Conservation (phyloP, 768 basidiomycete species). For the Russula sp. region DNA sequence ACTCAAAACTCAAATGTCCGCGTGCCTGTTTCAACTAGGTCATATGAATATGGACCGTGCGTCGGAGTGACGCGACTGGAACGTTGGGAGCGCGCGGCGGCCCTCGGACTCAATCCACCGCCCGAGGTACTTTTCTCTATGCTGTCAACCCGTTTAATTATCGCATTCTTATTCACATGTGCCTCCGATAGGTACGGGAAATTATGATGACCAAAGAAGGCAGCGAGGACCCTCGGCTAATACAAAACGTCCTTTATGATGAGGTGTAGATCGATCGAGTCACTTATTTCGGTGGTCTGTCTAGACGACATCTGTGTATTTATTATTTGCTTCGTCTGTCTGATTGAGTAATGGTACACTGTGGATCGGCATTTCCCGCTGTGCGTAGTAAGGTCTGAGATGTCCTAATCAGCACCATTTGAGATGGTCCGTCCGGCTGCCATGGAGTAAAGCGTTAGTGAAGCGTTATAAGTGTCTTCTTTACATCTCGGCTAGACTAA, state of each 20-base stretch:
- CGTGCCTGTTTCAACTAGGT: slow-evolving; percentile 42
- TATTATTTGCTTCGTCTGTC: no score
- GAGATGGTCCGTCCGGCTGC: background rate
- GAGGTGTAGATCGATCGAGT: slow-evolving; percentile 18
- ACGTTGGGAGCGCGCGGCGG: slow-evolving; percentile 82
- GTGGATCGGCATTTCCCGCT: background rate
- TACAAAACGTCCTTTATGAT: slow-evolving; percentile 26
- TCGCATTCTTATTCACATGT: background rate
- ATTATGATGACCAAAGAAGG: slow-evolving; percentile 28
- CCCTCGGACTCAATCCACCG: slow-evolving; percentile 78
- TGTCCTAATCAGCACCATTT: background rate
- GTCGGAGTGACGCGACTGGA: slow-evolving; percentile 77
- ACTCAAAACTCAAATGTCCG: slow-evolving; percentile 7
- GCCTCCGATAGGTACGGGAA: slow-evolving; percentile 16
- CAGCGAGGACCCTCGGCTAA: slow-evolving; percentile 11
- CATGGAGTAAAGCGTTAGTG: background rate
- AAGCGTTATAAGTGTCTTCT: background rate
- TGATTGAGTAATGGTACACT: background rate
- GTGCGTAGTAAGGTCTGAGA: no score
- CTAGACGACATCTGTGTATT: background rate
- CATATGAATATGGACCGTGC: slow-evolving; percentile 79
- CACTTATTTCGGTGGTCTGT: no score
- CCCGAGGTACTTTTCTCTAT: slow-evolving; percentile 51
- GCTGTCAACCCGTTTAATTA: no score
- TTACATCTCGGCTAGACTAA: background rate